Evolutionary conservation across 768 basidiomycete species (phyloP), one percentile per base, ranked within the genome.

Genomic region (Leccinum disarticulatum): DNA sequence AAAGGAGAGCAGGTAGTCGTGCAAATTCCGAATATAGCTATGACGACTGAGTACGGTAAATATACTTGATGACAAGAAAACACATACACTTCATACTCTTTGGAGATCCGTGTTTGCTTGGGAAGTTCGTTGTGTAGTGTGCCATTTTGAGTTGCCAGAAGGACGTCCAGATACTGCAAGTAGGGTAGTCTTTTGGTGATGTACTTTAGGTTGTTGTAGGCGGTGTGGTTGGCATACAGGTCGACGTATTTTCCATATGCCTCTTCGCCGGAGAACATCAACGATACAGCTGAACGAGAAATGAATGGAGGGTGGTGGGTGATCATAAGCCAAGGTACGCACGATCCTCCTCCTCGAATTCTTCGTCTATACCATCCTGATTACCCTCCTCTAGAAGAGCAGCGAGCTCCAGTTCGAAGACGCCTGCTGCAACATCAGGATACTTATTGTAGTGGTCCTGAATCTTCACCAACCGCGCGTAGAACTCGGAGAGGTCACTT

Each of bases 401-500:
- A 51, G 87, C 86, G 64, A 97, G 82, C 76, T 96, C 94, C 63
- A 86, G 80, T 74, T 93, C 87, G 75, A 96, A 88, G 61, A 88
- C 81, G 70, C 84, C 88, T 81, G 87, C 80, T 69, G 84, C 82
- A 77, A 90, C 80, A 78, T 95, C 91, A 79, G 95, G 95, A 82
- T 98, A 95, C 81, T 93, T 93, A 77, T 83, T 84, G 82, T 98
- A 88, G 83, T 96, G 93, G 73, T 95, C 94, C 79, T 95, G 93
- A 76, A 98, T 87, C 84, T 91, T 94, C 71, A 86, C 88, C 81
- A 98, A 87, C 79, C 97, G 88, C 74, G 88, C 80, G 79, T 99
- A 98, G 79, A 99, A 99, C 75, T 96, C 93, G 51, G 88, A 87
- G 54, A 98, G 81, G 76, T 98, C 85, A 75, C 85, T 83, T 51